Conservation (phyloP, 192 early-diverging fungal genomes). For the Rhizophagus sp. region DNA sequence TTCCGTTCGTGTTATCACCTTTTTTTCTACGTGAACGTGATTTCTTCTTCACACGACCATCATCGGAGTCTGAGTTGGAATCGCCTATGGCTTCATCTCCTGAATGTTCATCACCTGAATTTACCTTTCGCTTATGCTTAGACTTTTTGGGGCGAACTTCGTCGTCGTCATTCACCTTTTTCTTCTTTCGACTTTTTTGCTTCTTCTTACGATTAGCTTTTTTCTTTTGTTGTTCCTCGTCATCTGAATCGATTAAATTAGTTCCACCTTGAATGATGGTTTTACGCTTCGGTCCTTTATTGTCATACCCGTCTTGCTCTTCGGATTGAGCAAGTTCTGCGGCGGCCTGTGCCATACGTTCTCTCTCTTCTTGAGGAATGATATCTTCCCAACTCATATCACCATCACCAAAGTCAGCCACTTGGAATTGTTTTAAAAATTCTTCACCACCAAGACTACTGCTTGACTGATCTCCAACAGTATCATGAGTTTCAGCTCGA, state of each 20-base stretch:
- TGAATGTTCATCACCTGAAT: not conserved
- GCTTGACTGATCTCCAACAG: slow-evolving; percentile 61
- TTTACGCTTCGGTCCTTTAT: not conserved
- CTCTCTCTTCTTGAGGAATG: slow-evolving; percentile 85
- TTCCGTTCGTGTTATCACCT: too few species aligned
- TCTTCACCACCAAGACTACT: slow-evolving; percentile 76
- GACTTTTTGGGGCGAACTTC: slow-evolving; percentile 6
- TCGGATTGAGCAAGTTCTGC: slow-evolving; percentile 26
- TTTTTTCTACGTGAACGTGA: not conserved
- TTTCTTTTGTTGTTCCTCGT: not conserved
- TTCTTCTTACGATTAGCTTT: not conserved
- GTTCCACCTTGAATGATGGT: not conserved
- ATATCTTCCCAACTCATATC: slow-evolving; percentile 93
- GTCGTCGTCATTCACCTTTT: not conserved
- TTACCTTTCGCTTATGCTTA: not conserved
- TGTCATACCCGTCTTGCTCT: slow-evolving; percentile 2
- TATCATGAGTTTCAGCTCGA: slow-evolving; percentile 90
- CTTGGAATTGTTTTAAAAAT: slow-evolving; percentile 93
- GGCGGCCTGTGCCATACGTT: slow-evolving; percentile 41
- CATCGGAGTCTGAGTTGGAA: not conserved
- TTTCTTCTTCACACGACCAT: not conserved
- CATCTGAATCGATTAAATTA: not conserved
- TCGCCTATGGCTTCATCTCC: not conserved
- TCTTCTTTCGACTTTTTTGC: not conserved
- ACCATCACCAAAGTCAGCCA: slow-evolving; percentile 80